These are phyloP conservation scores for Knufia fluminis DNA, from an alignment of 2,329 filamentous ascomycete genomes.

Conservation along the genomic window DNA sequence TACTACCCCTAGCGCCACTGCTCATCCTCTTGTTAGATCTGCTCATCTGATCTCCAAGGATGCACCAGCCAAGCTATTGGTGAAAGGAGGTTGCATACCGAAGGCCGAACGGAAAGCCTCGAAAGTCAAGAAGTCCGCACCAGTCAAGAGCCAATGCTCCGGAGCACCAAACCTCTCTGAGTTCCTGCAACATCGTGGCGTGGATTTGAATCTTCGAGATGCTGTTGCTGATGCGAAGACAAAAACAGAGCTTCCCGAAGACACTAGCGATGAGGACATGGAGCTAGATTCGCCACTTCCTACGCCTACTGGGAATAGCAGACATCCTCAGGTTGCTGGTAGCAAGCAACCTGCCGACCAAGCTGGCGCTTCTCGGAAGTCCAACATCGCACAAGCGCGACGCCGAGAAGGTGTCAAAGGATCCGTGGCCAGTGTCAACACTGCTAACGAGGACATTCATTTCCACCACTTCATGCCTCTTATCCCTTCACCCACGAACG, in stretches of 20 bases:
- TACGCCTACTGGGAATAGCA: conserved; percentile 16
- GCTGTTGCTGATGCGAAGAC: conserved; percentile 48
- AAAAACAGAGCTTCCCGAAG: conserved; percentile 31
- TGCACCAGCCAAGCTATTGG: not conserved
- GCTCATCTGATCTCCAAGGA: conserved; percentile 37
- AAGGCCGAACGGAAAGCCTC: not conserved
- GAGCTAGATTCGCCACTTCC: conserved; percentile 32
- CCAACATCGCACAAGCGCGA: conserved; percentile 34
- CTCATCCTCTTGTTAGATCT: conserved; percentile 53
- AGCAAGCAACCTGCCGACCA: conserved; percentile 42
- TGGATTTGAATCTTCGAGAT: conserved; percentile 51
- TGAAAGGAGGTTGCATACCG: not conserved
- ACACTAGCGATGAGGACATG: conserved; percentile 28
- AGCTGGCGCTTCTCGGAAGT: conserved; percentile 26
- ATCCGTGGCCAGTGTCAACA: not conserved
- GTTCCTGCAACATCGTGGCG: conserved; percentile 53
- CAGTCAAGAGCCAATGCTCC: not conserved
- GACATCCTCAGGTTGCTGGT: conserved; percentile 23
- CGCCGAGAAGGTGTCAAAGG: conserved; percentile 22
- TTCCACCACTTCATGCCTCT: conserved; percentile 6
- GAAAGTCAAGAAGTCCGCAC: not conserved
- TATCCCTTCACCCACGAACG: conserved; percentile 32
- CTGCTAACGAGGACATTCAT: not conserved
- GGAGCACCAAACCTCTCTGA: conserved; percentile 60
- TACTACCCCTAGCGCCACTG: conserved; percentile 37